Evolutionary conservation across 139 green algal species (phyloP).

Genomic region (Protoeuglena noctilucae): DNA sequence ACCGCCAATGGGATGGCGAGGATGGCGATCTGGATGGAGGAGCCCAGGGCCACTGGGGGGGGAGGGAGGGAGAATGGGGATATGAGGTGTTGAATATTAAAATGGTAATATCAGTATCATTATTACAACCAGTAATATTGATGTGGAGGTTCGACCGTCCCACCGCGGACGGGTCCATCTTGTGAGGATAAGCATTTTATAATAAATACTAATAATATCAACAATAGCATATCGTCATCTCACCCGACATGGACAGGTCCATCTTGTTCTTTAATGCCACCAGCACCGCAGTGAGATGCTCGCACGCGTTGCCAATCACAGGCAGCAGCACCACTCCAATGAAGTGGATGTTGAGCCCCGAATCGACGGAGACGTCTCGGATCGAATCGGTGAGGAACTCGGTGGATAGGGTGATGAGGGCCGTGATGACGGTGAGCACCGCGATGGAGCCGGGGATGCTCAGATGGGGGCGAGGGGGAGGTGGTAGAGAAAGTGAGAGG

Average conservation of each 20-base stretch:
- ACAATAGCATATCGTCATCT: no score
- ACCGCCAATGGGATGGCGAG: conserved; percentile 70
- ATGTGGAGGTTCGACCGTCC: no score
- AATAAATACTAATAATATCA: no score
- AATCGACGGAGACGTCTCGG: conserved; percentile 39
- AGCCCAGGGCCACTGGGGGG: conserved; percentile 60
- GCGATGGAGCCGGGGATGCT: background rate
- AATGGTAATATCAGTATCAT: no score
- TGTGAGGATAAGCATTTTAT: no score
- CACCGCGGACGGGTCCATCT: no score
- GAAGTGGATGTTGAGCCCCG: conserved; percentile 53
- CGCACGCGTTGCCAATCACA: conserved; percentile 73
- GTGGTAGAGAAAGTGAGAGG: no score
- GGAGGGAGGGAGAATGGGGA: no score
- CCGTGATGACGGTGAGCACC: conserved; percentile 6
- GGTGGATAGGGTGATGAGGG: conserved; percentile 3
- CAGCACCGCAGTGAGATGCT: conserved; percentile 79
- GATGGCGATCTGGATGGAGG: conserved; percentile 61
- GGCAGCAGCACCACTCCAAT: conserved; percentile 66
- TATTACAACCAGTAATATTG: no score
- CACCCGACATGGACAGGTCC: conserved; percentile 52
- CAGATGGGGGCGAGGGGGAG: no score
- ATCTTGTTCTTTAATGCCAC: conserved; percentile 84
- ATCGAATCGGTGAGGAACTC: conserved; percentile 53
- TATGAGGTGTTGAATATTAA: no score